Conservation (phyloP, 805 yeast species). For the Zygosaccharomyces bisporus region DNA sequence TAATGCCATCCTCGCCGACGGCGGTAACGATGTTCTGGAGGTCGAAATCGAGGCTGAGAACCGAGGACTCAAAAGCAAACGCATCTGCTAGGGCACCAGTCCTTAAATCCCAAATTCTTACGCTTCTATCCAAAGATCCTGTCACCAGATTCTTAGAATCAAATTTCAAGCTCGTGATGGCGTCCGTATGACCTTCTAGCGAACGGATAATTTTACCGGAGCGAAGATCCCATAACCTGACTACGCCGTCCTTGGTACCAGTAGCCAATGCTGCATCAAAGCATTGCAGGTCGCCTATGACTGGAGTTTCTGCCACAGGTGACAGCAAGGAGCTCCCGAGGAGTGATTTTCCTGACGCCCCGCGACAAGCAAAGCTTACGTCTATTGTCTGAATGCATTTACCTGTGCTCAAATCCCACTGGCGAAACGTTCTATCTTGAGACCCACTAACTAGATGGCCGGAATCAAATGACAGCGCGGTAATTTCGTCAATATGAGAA, state of each 20-base stretch:
- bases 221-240: constrained; percentile 73
- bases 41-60: constrained; percentile 58
- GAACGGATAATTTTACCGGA: constrained; percentile 62
- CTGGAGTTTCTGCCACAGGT: constrained; percentile 33
- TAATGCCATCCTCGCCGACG: constrained; percentile 45
- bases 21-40: constrained; percentile 51
- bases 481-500: constrained; percentile 63
- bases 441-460: constrained; percentile 64
- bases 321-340: constrained; percentile 12
- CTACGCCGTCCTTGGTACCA: constrained; percentile 73
- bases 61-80: constrained; percentile 56
- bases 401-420: constrained; percentile 69
- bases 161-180: constrained; percentile 64
- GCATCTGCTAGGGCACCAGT: constrained; percentile 60
- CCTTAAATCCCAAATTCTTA: constrained; percentile 71
- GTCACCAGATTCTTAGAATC: constrained; percentile 62
- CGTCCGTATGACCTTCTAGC: constrained; percentile 63
- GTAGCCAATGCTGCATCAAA: constrained; percentile 75
- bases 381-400: constrained; percentile 68
- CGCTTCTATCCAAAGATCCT: constrained; percentile 59
- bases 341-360: constrained; percentile 12
- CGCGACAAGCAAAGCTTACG: constrained; percentile 37
- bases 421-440: constrained; percentile 65
- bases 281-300: constrained; percentile 65
- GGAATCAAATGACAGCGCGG: constrained; percentile 55